A percentile compares a stretch with the other conserved stretches of the same genome.
These are phyloP conservation scores for Diaporthe aspalathi DNA, from an alignment of 2,329 filamentous ascomycete genomes.

Conservation along the genomic window DNA sequence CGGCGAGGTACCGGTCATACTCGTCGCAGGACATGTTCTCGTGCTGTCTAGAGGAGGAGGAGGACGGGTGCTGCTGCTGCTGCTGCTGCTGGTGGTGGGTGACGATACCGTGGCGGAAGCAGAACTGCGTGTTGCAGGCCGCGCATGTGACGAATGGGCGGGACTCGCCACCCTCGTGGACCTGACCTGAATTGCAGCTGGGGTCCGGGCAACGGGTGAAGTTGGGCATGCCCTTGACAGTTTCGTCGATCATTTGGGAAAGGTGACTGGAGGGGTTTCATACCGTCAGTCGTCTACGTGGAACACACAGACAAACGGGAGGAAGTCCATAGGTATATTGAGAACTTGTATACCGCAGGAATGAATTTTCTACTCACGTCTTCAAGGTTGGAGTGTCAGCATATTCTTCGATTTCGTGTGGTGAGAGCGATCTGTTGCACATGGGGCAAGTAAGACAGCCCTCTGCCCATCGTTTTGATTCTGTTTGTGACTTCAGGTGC, in stretches of 20 bases:
- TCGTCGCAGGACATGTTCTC: conserved; percentile 42
- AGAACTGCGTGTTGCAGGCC: conserved; percentile 44
- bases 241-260: conserved; percentile 31
- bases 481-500: conserved; percentile 25
- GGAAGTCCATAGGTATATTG: no score
- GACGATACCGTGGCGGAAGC: conserved; percentile 45
- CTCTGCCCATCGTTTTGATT: conserved; percentile 26
- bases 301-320: no score
- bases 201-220: conserved; percentile 56
- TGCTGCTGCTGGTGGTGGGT: no score
- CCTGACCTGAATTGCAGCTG: conserved; percentile 55
- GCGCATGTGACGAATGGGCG: conserved; percentile 47
- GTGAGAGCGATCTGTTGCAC: conserved; percentile 7
- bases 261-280: neutral
- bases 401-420: conserved; percentile 23
- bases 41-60: conserved; percentile 41
- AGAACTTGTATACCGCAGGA: neutral
- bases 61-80: neutral
- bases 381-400: conserved; percentile 23
- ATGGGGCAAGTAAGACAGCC: conserved; percentile 22
- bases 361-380: neutral
- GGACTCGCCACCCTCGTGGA: conserved; percentile 49
- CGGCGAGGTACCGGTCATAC: conserved; percentile 41
- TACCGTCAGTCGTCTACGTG: neutral
- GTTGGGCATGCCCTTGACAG: conserved; percentile 48